These are phyloP conservation scores for Pterulicium gracile DNA, from an alignment of 1,284 basidiomycete species.

Conservation along the genomic window DNA sequence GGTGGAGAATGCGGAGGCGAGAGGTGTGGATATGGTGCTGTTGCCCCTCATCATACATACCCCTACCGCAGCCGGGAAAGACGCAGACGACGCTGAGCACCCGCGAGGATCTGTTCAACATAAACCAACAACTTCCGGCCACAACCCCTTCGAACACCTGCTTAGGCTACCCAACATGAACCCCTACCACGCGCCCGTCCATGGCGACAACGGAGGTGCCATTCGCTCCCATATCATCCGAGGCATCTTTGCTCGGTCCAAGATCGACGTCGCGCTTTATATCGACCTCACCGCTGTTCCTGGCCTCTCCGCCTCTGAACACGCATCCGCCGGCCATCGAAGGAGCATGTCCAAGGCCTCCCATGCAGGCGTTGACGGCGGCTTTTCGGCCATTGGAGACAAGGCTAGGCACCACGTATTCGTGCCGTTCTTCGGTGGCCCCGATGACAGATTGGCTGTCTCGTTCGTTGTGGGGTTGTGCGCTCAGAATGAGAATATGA, in stretches of 20 bases:
- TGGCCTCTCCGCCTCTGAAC: slow-evolving; percentile 50
- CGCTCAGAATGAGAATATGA: slow-evolving; percentile 42
- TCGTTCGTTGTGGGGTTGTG: slow-evolving; percentile 79
- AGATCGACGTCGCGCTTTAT: slow-evolving; percentile 71
- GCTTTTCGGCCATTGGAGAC: neutral
- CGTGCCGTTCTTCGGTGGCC: slow-evolving; percentile 89
- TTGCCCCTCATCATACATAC: slow-evolving; percentile 66
- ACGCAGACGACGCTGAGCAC: slow-evolving; percentile 5
- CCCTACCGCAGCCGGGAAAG: slow-evolving; percentile 9
- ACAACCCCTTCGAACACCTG: slow-evolving; percentile 11
- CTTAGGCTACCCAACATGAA: slow-evolving; percentile 17
- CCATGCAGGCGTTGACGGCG: slow-evolving; percentile 10
- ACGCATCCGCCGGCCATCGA: slow-evolving; percentile 24
- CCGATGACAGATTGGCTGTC: slow-evolving; percentile 85
- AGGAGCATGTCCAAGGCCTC: slow-evolving; percentile 13
- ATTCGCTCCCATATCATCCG: slow-evolving; percentile 77
- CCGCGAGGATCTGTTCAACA: slow-evolving; percentile 15
- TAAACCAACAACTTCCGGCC: slow-evolving; percentile 27
- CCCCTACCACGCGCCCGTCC: slow-evolving; percentile 49
- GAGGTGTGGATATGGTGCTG: slow-evolving; percentile 67
- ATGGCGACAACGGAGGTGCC: too few relatives aligned
- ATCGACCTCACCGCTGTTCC: slow-evolving; percentile 32
- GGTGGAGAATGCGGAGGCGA: slow-evolving; percentile 49
- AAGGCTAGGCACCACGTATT: slow-evolving; percentile 54
- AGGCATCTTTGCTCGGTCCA: slow-evolving; percentile 63